Evolutionary conservation across 2,329 filamentous ascomycete species (phyloP).

Genomic region (Stagonosporopsis rhizophila): DNA sequence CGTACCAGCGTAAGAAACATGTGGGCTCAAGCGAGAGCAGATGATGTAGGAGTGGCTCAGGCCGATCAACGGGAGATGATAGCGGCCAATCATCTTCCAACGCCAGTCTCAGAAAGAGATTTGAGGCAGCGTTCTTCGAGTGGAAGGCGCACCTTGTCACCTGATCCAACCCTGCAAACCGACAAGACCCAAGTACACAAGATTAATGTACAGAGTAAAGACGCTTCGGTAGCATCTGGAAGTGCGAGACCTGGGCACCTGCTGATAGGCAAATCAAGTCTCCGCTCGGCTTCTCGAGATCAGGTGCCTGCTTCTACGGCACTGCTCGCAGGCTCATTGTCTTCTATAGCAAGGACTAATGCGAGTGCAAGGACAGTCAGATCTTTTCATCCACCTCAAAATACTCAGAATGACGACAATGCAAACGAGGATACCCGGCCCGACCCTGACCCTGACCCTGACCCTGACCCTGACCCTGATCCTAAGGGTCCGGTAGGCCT

Average conservation of each 20-base stretch:
- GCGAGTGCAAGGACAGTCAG: background rate
- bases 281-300: background rate
- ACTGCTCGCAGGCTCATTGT: background rate
- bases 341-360: background rate
- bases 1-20: background rate
- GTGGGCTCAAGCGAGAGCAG: background rate
- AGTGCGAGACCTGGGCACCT: background rate
- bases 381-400: background rate
- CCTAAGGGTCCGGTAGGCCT: background rate
- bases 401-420: background rate
- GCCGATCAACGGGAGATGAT: background rate
- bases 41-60: background rate
- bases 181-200: background rate
- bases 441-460: too few relatives aligned
- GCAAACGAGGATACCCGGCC: background rate
- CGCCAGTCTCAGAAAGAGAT: background rate
- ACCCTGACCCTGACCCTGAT: too few relatives aligned
- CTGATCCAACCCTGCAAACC: background rate
- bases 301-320: background rate
- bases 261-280: background rate
- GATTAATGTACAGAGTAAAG: background rate
- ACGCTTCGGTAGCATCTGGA: background rate
- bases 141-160: background rate
- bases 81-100: background rate
- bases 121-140: background rate